Conservation (phyloP, 2,329 filamentous ascomycete species). For the Clarireedia hainanense region DNA sequence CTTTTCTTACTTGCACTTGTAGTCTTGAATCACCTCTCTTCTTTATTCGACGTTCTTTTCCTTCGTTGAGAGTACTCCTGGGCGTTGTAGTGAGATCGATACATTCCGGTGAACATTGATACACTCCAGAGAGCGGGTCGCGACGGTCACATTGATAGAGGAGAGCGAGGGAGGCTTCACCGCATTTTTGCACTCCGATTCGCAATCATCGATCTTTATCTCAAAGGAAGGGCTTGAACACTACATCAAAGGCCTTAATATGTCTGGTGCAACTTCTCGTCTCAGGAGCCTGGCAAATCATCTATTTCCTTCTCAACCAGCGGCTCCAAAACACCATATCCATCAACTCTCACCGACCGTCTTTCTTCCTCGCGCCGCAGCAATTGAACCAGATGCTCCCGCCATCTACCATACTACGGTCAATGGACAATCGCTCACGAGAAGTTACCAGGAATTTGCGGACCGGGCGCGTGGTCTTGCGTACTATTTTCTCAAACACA, state of each 20-base stretch:
- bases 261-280: slow-evolving; percentile 58
- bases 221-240: not conserved
- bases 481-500: slow-evolving; percentile 73
- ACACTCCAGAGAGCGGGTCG: no score
- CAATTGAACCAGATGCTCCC: slow-evolving; percentile 77
- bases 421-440: slow-evolving; percentile 58
- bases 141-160: no score
- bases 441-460: slow-evolving; percentile 74
- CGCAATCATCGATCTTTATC: not conserved
- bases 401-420: slow-evolving; percentile 82
- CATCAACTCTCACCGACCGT: slow-evolving; percentile 80
- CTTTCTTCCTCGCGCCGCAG: slow-evolving; percentile 78
- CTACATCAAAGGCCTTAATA: slow-evolving; percentile 29
- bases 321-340: slow-evolving; percentile 36
- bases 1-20: no score
- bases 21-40: no score
- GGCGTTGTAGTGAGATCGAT: no score
- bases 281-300: slow-evolving; percentile 52
- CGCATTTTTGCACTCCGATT: no score
- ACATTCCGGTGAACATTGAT: no score
- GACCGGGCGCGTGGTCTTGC: slow-evolving; percentile 82
- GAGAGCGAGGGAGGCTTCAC: not conserved
- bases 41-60: no score
- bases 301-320: slow-evolving; percentile 29
- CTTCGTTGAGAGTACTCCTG: no score